A percentile compares a stretch with the other conserved stretches of the same genome.
Evolutionary conservation across 768 basidiomycete species (phyloP).

Genomic region (Rickenella mellea): DNA sequence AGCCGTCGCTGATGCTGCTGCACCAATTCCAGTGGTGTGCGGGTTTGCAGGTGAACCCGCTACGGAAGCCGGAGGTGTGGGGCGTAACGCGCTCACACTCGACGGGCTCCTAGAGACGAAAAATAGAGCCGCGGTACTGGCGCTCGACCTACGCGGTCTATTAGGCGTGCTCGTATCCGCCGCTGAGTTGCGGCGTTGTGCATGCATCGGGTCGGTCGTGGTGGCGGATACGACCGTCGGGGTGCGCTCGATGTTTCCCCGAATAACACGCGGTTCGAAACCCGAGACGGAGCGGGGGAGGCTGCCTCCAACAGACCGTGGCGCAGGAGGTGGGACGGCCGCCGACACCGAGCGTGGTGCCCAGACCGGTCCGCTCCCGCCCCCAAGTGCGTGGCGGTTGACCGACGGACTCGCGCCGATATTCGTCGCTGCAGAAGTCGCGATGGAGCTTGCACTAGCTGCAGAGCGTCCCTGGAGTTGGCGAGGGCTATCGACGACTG

Average conservation of each 20-base stretch:
- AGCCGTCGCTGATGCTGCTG: not conserved
- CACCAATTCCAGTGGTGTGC: slow-evolving; percentile 11
- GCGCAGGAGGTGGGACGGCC: not conserved
- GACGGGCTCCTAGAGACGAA: slow-evolving; percentile 16
- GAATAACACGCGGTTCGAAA: slow-evolving; percentile 64
- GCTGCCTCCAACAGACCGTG: not conserved
- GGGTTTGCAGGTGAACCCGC: slow-evolving; percentile 20
- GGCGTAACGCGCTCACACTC: slow-evolving; percentile 13
- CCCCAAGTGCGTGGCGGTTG: not conserved
- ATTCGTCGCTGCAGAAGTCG: not conserved
- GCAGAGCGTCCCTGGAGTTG: not conserved
- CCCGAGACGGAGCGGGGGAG: slow-evolving; percentile 18
- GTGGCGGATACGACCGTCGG: slow-evolving; percentile 11
- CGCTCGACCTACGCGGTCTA: slow-evolving; percentile 39
- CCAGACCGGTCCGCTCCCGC: not conserved
- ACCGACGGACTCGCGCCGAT: not conserved
- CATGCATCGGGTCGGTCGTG: slow-evolving; percentile 33
- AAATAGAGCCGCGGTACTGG: slow-evolving; percentile 16
- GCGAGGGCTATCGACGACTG: not conserved
- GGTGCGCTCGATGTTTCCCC: slow-evolving; percentile 35
- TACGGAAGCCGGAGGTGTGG: slow-evolving; percentile 11
- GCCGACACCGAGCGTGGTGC: not conserved
- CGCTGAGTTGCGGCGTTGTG: slow-evolving; percentile 21
- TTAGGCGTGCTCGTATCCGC: slow-evolving; percentile 29
- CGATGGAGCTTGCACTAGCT: not conserved